Conservation (phyloP, 306 rosid species). For the Lithocarpus polystachyus region DNA sequence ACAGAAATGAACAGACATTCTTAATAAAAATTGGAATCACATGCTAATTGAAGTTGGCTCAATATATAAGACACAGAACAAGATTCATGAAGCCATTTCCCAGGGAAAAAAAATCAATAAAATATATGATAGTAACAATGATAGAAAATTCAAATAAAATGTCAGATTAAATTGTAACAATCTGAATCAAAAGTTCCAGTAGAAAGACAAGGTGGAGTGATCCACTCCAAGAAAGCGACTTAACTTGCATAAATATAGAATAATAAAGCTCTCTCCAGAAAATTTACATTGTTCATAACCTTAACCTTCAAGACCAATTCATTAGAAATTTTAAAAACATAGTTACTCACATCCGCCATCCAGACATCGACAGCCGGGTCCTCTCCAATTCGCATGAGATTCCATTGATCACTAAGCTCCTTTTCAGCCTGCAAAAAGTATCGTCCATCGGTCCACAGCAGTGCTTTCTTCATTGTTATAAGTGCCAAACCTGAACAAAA, state of each 20-base stretch:
- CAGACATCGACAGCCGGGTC: conserved; percentile 85
- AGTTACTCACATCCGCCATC: conserved; percentile 84
- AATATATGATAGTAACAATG: not conserved
- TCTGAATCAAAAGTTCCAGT: not conserved
- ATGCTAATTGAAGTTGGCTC: not conserved
- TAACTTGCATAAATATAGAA: not conserved
- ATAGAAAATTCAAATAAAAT: too few relatives aligned
- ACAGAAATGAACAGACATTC: too few relatives aligned
- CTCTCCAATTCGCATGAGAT: conserved; percentile 94
- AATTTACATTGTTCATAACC: too few relatives aligned
- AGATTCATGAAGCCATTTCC: not conserved
- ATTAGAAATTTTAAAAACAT: not conserved
- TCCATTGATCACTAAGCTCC: conserved; percentile 82
- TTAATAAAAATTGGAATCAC: too few relatives aligned
- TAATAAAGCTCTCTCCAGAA: too few relatives aligned
- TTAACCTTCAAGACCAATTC: not conserved
- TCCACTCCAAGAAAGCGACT: not conserved
- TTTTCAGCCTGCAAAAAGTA: conserved; percentile 92
- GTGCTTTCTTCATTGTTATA: conserved; percentile 64
- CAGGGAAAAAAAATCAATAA: not conserved
- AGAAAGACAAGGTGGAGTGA: not conserved
- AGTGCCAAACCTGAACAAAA: conserved; percentile 78
- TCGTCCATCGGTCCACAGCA: conserved; percentile 95
- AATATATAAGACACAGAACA: not conserved
- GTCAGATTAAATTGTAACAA: too few relatives aligned